Evolutionary conservation across 2,329 filamentous ascomycete species (phyloP).

Genomic region (Pochonia chlamydosporia): DNA sequence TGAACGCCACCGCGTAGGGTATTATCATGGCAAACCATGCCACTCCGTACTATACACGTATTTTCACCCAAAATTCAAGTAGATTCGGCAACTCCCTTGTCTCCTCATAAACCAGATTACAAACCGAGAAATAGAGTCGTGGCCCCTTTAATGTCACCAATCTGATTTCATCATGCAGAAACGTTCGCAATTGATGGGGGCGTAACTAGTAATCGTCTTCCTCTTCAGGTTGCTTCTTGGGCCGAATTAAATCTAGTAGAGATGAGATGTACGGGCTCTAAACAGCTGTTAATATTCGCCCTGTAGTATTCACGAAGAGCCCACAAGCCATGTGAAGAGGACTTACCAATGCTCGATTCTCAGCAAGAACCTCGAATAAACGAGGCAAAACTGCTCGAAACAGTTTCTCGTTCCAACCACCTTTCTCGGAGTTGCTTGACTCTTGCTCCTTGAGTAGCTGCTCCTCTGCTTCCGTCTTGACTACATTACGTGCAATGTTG

Average conservation of each 20-base stretch:
- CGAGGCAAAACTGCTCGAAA: constrained; percentile 61
- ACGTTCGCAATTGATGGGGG: not conserved
- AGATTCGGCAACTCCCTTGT: not conserved
- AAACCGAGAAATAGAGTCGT: not conserved
- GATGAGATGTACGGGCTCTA: constrained; percentile 36
- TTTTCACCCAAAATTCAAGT: not conserved
- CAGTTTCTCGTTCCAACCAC: constrained; percentile 60
- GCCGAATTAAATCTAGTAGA: constrained; percentile 31
- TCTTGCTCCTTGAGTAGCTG: constrained; percentile 43
- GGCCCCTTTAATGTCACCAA: not conserved
- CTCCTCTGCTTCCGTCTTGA: constrained; percentile 55
- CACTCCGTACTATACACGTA: constrained; percentile 5
- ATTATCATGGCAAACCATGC: constrained; percentile 7
- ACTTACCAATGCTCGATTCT: constrained; percentile 58
- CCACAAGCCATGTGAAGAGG: not conserved
- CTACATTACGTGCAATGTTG: constrained; percentile 66
- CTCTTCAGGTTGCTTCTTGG: constrained; percentile 18
- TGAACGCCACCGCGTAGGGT: constrained; percentile 11
- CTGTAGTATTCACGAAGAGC: not conserved
- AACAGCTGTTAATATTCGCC: constrained; percentile 11
- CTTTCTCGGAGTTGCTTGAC: constrained; percentile 35
- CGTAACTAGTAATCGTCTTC: constrained; percentile 9
- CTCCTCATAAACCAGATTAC: not conserved
- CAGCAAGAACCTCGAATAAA: constrained; percentile 63
- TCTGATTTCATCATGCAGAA: not conserved